Percentiles rank a stretch among this genome's conserved stretches.
Conservation (phyloP, 2,329 filamentous ascomycete species). For the Ceratocystis cacaofunesta region DNA sequence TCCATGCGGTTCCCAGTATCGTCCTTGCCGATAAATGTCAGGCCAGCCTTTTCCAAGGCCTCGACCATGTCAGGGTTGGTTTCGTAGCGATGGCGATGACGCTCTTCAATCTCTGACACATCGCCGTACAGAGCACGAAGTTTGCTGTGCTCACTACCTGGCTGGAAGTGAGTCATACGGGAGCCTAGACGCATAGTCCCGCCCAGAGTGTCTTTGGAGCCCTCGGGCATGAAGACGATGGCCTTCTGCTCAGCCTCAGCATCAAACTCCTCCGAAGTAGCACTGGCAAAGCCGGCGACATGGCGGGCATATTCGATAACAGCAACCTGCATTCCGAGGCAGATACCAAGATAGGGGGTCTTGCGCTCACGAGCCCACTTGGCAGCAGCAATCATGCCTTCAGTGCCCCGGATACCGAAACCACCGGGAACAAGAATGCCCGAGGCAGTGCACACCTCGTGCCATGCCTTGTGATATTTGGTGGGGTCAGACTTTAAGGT, state of each 20-base stretch:
- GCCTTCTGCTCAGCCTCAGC: slow-evolving; percentile 48
- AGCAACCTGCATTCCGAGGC: slow-evolving; percentile 82
- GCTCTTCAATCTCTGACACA: slow-evolving; percentile 44
- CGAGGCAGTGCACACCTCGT: slow-evolving; percentile 53
- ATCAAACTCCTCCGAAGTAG: slow-evolving; percentile 42
- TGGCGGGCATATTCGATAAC: slow-evolving; percentile 79
- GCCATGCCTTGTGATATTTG: slow-evolving; percentile 76
- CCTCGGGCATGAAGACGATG: slow-evolving; percentile 86
- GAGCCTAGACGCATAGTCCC: slow-evolving; percentile 78
- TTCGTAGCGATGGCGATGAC: slow-evolving; percentile 81
- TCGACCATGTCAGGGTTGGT: slow-evolving; percentile 70
- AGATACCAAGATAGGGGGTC: slow-evolving; percentile 75
- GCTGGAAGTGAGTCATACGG: slow-evolving; percentile 60
- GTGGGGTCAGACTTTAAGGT: slow-evolving; percentile 48
- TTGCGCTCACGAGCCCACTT: slow-evolving; percentile 74
- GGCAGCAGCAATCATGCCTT: slow-evolving; percentile 82
- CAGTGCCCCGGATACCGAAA: slow-evolving; percentile 67
- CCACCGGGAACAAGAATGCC: slow-evolving; percentile 56
- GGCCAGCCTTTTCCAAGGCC: slow-evolving; percentile 49
- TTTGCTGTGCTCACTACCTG: slow-evolving; percentile 60
- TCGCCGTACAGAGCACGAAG: slow-evolving; percentile 60
- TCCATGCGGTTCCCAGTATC: slow-evolving; percentile 68
- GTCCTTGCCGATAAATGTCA: slow-evolving; percentile 68
- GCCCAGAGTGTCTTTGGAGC: slow-evolving; percentile 40
- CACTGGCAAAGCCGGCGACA: slow-evolving; percentile 46